These are phyloP conservation scores for Hyphodiscus hymeniophilus DNA, from an alignment of 495 filamentous ascomycete species.

Conservation along the genomic window DNA sequence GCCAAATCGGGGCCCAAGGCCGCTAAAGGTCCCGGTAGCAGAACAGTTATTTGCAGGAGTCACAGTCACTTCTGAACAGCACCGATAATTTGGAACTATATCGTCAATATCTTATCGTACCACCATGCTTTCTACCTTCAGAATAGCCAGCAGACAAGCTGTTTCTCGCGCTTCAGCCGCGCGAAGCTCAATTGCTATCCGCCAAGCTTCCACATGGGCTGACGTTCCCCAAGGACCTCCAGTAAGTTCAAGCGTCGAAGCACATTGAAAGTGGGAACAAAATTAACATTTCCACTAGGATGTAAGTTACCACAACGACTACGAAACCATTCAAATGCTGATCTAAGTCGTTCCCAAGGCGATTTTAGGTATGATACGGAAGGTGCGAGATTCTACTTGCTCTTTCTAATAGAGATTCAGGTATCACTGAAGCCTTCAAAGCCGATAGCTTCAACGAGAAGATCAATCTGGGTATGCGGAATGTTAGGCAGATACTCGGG, in stretches of 20 bases:
- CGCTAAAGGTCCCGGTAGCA: too few relatives aligned
- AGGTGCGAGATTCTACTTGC: constrained; percentile 1
- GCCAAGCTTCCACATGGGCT: constrained; percentile 77
- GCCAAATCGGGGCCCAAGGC: too few relatives aligned
- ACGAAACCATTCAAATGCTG: constrained; percentile 8
- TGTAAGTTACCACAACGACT: constrained; percentile 37
- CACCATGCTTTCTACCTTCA: constrained; percentile 48
- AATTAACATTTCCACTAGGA: constrained; percentile 47
- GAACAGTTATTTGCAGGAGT: too few relatives aligned
- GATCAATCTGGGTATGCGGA: constrained; percentile 80
- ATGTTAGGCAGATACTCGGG: constrained; percentile 19
- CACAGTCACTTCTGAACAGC: too few relatives aligned
- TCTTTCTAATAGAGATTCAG: constrained; percentile 29
- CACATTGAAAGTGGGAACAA: constrained; percentile 21
- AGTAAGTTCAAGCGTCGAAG: constrained; percentile 46
- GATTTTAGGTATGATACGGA: constrained; percentile 56
- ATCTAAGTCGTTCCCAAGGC: constrained; percentile 39
- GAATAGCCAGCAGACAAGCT: constrained; percentile 48
- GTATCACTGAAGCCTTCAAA: constrained; percentile 99
- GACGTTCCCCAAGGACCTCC: constrained; percentile 89
- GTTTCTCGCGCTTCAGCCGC: constrained; percentile 36
- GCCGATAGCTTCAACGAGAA: constrained; percentile 84
- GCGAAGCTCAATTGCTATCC: constrained; percentile 45
- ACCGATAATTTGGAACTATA: too few relatives aligned
- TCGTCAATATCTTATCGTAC: too few relatives aligned